Evolutionary conservation across 768 basidiomycete genomes (phyloP), one percentile per base, ranked within the genome.

Genomic region (Boletellus emodensis): DNA sequence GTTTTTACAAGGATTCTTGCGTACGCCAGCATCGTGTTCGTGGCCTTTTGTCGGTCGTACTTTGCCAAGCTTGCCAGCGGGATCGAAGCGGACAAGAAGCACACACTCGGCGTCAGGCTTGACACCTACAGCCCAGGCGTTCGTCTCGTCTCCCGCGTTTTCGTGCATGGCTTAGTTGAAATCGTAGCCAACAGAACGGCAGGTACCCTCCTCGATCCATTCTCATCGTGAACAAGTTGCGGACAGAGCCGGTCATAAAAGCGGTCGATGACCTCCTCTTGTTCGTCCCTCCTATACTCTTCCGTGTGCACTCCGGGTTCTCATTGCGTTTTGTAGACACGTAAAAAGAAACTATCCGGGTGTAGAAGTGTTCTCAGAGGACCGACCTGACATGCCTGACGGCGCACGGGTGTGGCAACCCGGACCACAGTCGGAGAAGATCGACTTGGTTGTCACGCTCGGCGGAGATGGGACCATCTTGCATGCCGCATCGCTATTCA

Each of bases 391-490:
- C 65, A 84, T 83, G 43, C 84, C 84, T 5, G 74, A 77, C 56
- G 81, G 79, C 1, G 81, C 79, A 45, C 75, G 80, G 56, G 74
- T 82, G 3, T 90, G 88, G 88, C 74, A 72, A 38, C 47, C 58
- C 74, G 77, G 77, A 40, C 75, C 72, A 39, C 70, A 71, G 43
- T 72, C 84, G 4, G 74, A 83, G 56, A 78, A 77, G 48, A 88
- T 95, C 51, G 89, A 93, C 64, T 74, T 97, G 9, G 85, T 96
- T 17, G 82, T 96, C 24, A 95, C 94, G 0, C 71, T 97, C 1
- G 94, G 94, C 40, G 94, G 94, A 32, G 94, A 97, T 63, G 94
- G 94, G 9, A 96, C 94, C 6, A 94, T 96, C 43, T 77, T 97
- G 1, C 93, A 94, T 63, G 90, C 92, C 0, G 94, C 94, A 1